phyloP scores from a whole-genome alignment of 352 stramenopile genomes.

The Pythium scleroteichum region DNA sequence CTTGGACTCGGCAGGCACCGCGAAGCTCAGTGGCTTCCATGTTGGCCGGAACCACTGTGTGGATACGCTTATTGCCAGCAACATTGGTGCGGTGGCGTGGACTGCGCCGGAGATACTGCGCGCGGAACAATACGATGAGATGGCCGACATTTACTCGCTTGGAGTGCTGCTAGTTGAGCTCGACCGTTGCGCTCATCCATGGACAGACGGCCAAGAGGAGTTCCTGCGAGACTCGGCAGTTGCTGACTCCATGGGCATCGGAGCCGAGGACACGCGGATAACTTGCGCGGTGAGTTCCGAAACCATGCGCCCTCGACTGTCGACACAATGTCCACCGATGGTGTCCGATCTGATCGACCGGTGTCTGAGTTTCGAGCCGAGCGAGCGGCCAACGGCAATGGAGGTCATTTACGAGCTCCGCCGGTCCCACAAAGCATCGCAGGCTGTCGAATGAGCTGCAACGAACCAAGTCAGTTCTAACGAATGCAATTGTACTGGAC shows the following conservation, averaged over 20 bases:
- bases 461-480: background rate
- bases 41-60: background rate
- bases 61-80: too few species aligned
- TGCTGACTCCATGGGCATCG: background rate
- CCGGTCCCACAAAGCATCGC: background rate
- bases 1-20: background rate
- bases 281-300: background rate
- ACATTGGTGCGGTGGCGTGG: too few species aligned
- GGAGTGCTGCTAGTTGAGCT: too few species aligned
- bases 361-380: background rate
- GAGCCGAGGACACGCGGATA: background rate
- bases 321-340: background rate
- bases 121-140: too few species aligned
- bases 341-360: background rate
- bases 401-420: slow-evolving; percentile 11
- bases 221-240: background rate
- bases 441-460: background rate
- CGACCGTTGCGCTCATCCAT: background rate
- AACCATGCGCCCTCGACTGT: background rate
- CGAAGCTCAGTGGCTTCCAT: background rate
- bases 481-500: background rate
- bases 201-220: background rate
- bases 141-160: too few species aligned
- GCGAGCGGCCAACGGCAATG: slow-evolving; percentile 8
- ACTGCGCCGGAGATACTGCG: too few species aligned